phyloP scores from a whole-genome alignment of 768 basidiomycete genomes.

The Lyophyllum shimeji region DNA sequence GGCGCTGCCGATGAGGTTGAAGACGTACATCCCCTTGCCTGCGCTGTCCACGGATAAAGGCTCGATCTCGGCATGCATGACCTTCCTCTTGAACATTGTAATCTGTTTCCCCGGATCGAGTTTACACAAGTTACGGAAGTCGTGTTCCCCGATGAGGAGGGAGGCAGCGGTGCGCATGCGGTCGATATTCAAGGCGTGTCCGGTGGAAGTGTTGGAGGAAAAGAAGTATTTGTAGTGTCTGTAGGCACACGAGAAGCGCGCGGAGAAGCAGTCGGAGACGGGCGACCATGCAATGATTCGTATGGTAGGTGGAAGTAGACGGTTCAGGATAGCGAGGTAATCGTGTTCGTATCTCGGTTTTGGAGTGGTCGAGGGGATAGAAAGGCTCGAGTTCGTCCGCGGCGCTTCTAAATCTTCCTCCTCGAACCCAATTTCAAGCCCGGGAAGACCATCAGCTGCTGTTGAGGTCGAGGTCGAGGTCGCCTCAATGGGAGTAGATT shows the following conservation, averaged over 20 bases:
- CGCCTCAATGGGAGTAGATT: neutral
- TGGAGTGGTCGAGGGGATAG: conserved; percentile 15
- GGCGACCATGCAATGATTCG: conserved; percentile 95
- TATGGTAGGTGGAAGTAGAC: conserved; percentile 84
- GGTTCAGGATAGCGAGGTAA: conserved; percentile 82
- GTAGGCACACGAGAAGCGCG: conserved; percentile 82
- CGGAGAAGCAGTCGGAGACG: conserved; percentile 74
- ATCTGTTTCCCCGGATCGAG: conserved; percentile 92
- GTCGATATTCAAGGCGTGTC: conserved; percentile 57
- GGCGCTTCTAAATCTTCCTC: conserved; percentile 25
- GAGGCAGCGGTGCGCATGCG: conserved; percentile 76
- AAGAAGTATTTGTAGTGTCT: conserved; percentile 99
- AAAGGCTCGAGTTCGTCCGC: conserved; percentile 16
- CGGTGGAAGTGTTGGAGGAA: conserved; percentile 38
- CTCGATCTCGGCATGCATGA: conserved; percentile 65
- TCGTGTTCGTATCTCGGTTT: conserved; percentile 53
- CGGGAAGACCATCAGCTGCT: conserved; percentile 7
- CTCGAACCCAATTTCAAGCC: conserved; percentile 22
- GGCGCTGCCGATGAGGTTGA: conserved; percentile 85
- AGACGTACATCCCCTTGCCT: conserved; percentile 51
- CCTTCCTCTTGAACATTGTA: conserved; percentile 68
- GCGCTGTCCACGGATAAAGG: conserved; percentile 33
- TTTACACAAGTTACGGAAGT: conserved; percentile 95
- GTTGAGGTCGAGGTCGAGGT: neutral
- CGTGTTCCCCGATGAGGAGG: conserved; percentile 82